These are phyloP conservation scores for Myriosclerotinia duriaeana DNA, from an alignment of 2,329 filamentous ascomycete species.

Conservation along the genomic window DNA sequence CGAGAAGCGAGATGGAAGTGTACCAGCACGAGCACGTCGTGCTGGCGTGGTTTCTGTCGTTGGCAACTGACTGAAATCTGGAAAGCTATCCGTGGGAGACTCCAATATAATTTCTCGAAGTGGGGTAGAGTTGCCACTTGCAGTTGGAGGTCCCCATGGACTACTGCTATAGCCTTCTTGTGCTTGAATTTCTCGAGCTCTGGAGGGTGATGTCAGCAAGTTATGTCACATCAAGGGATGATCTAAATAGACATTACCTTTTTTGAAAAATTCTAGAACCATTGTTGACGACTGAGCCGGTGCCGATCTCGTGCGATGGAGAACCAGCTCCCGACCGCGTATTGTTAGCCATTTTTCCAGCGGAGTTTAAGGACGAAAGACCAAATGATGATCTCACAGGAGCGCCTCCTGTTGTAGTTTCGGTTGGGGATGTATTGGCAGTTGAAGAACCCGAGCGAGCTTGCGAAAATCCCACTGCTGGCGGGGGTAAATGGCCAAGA, in stretches of 20 bases:
- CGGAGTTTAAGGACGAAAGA: slow-evolving; percentile 59
- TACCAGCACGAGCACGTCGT: slow-evolving; percentile 85
- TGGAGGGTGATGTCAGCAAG: slow-evolving; percentile 42
- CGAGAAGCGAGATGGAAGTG: slow-evolving; percentile 92
- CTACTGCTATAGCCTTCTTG: slow-evolving; percentile 80
- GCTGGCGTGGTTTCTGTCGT: slow-evolving; percentile 63
- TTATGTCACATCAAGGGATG: neutral
- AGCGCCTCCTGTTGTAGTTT: slow-evolving; percentile 62
- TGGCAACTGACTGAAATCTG: slow-evolving; percentile 76
- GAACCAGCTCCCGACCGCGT: slow-evolving; percentile 86
- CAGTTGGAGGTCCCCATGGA: slow-evolving; percentile 84
- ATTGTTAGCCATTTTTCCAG: slow-evolving; percentile 58
- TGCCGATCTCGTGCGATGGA: slow-evolving; percentile 77
- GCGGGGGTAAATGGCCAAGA: slow-evolving; percentile 70
- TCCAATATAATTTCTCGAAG: slow-evolving; percentile 96
- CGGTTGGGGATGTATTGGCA: slow-evolving; percentile 76
- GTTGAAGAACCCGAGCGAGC: slow-evolving; percentile 70
- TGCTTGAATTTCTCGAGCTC: slow-evolving; percentile 93
- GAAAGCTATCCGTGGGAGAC: slow-evolving; percentile 92
- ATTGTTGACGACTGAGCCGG: slow-evolving; percentile 56
- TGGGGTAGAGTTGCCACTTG: slow-evolving; percentile 93
- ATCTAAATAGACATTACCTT: slow-evolving; percentile 60
- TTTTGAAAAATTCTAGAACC: slow-evolving; percentile 79
- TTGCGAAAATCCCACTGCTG: slow-evolving; percentile 28
- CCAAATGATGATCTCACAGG: slow-evolving; percentile 70